These are phyloP conservation scores for Sporothrix brunneoviolacea DNA, from an alignment of 2,329 filamentous ascomycete genomes.

Conservation along the genomic window DNA sequence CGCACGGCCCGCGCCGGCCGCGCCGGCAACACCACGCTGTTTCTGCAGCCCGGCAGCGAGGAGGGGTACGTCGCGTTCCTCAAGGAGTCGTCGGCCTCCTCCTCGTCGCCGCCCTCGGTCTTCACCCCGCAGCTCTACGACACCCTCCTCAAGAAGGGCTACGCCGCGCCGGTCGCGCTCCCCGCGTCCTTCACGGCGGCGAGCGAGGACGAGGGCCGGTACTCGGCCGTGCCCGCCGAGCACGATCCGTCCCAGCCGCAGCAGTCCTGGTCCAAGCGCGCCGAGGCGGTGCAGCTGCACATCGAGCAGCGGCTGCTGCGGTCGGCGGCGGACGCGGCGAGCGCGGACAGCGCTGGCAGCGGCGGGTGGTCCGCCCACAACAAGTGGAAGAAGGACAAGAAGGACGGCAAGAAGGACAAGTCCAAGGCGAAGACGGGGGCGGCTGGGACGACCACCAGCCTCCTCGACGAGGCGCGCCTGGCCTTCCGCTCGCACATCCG, in stretches of 20 bases:
- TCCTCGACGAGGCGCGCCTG: constrained; percentile 73
- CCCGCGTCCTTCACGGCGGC: constrained; percentile 44
- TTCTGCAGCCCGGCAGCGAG: constrained; percentile 84
- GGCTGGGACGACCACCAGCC: constrained; percentile 33
- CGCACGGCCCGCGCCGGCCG: constrained; percentile 90
- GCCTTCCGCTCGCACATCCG: constrained; percentile 89
- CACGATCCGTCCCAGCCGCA: constrained; percentile 30
- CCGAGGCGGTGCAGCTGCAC: constrained; percentile 53
- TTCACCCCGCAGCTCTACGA: constrained; percentile 47
- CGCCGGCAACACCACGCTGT: constrained; percentile 78
- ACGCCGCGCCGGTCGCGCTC: constrained; percentile 53
- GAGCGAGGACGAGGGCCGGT: constrained; percentile 56
- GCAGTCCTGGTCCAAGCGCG: constrained; percentile 37
- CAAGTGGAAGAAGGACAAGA: neutral
- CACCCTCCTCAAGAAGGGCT: constrained; percentile 56
- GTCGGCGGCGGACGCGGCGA: neutral
- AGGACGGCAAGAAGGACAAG: constrained; percentile 1
- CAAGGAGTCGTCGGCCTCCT: constrained; percentile 27
- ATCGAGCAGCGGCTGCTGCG: constrained; percentile 51
- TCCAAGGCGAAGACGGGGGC: neutral
- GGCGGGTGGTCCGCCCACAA: constrained; percentile 12
- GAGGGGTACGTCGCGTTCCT: constrained; percentile 82
- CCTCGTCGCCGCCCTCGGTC: constrained; percentile 32
- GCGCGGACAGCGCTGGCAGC: constrained; percentile 12
- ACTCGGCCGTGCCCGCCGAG: constrained; percentile 30